Conservation (phyloP, 2,329 filamentous ascomycete genomes). For the Ceratocystis diversiconidia region DNA sequence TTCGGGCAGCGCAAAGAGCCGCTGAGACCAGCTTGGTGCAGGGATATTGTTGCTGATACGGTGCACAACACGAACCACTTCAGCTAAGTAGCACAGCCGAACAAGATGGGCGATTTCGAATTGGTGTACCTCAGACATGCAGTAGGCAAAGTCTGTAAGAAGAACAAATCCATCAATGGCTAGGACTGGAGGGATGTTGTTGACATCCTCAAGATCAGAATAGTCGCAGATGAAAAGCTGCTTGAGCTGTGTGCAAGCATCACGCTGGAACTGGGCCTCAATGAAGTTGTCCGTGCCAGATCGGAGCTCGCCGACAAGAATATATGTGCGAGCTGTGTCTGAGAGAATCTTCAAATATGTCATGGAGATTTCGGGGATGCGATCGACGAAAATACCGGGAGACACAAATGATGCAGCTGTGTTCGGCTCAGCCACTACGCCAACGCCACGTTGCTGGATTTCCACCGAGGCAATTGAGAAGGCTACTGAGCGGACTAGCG, state of each 20-base stretch:
- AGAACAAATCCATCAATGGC: constrained; percentile 64
- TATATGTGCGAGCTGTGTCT: constrained; percentile 77
- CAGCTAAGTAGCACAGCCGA: constrained; percentile 75
- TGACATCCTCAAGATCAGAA: constrained; percentile 28
- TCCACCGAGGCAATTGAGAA: constrained; percentile 79
- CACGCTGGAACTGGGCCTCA: constrained; percentile 21
- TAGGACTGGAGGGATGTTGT: constrained; percentile 42
- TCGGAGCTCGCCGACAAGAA: constrained; percentile 58
- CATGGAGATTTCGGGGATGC: constrained; percentile 64
- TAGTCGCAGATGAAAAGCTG: constrained; percentile 17
- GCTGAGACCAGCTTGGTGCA: constrained; percentile 34
- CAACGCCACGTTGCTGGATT: constrained; percentile 74
- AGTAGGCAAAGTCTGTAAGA: constrained; percentile 63
- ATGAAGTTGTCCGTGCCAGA: constrained; percentile 22
- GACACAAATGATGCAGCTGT: constrained; percentile 63
- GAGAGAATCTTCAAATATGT: constrained; percentile 78
- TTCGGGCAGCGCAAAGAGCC: constrained; percentile 30
- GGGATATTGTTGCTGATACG: constrained; percentile 43
- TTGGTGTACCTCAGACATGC: constrained; percentile 50
- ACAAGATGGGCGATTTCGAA: constrained; percentile 68
- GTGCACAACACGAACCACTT: constrained; percentile 69
- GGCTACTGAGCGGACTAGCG: constrained; percentile 53
- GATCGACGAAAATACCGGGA: constrained; percentile 28
- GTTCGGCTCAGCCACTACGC: constrained; percentile 31
- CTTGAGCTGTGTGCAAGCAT: constrained; percentile 14